Base-by-base conservation (phyloP, 2,329 filamentous ascomycete species). In the Trematosphaeria pertusa region DNA sequence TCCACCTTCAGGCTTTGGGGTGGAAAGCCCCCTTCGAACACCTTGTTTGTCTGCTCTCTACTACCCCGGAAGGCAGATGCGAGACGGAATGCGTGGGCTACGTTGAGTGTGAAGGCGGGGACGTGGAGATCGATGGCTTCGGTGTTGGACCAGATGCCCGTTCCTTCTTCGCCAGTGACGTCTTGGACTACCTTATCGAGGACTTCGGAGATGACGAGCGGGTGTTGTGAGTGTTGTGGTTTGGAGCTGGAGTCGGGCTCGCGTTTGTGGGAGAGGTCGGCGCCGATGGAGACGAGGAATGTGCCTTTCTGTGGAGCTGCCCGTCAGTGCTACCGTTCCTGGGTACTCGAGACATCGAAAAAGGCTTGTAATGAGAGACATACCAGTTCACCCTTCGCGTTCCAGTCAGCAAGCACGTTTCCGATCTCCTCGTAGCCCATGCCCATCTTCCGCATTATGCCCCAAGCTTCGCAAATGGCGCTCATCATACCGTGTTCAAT, bases 401-500 rank as follows among this genome's bases (percentile, higher is more conserved):
- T 83, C 86, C 87, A 89, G 12, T 76, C 69, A 19, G 77, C 73
- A 46, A 89, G 84, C 0, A 84, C 73, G 12, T 81, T 72, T 0
- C 79, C 82, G 37, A 88, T 82, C 55, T 87, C 79, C 7, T 87
- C 80, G 44, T 85, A 78, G 5, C 63, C 67, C 73, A 88, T 79
- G 0, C 78, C 80, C 18, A 88, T 71, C 33, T 77, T 75, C 26
- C 78, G 75, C 73, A 89, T 82, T 22, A 88, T 76, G 0, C 76
- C 77, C 84, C 85, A 89, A 2, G 82, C 81, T 64, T 89, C 87
- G 11, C 80, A 81, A 5, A 88, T 76, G 0, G 80, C 76, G 42
- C 80, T 81, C 73, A 89, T 81, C 82, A 89, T 87, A 1, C 85
- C 86, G 50, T 88, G 85, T 62, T 89, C 86, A 50, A 89, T 88